Evolutionary conservation across 2,329 filamentous ascomycete species (phyloP), one percentile per base, ranked within the genome.

Genomic region (Purpureocillium lavendulum): DNA sequence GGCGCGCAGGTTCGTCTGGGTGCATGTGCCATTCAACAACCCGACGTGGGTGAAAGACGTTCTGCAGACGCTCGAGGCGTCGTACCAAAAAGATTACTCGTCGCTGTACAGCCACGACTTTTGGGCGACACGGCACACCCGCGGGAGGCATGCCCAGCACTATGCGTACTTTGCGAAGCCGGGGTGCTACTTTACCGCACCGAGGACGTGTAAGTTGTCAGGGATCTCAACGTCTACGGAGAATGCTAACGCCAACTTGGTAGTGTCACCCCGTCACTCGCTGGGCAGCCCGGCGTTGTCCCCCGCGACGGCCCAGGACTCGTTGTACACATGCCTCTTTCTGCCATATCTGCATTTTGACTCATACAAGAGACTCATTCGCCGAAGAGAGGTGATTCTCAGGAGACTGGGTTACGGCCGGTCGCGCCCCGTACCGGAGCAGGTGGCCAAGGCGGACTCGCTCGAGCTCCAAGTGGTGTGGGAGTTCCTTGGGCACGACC

Each of bases 271-370:
- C 30, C 60, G 59, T 32, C 52, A 52, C 7, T 55, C 58, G 3
- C 42, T 52, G 0, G 51, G 50, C 1, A 52, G 55, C 18, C 52
- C 52, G 7, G 55, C 58, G 1, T 26, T 56, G 15, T 56, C 63
- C 17, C 41, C 55, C 31, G 13, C 58, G 39, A 8, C 53, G 35
- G 11, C 45, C 17, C 42, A 50, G 8, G 49, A 58, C 13, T 47
- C 60, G 30, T 49, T 54, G 29, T 69, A 67, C 38, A 61, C 74
- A 1, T 75, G 70, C 29, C 51, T 76, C 1, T 76, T 73, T 41
- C 55, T 79, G 1, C 75, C 75, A 0, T 79, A 81, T 48, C 67
- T 82, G 0, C 77, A 82, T 45, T 82, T 78, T 51, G 78, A 82
- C 47, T 78, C 74, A 0, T 82, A 82, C 50, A 65, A 68, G 40